Percentiles rank a stretch among this genome's conserved stretches.
phyloP scores from a whole-genome alignment of 768 basidiomycete genomes.

The Pleurotus pulmonarius region DNA sequence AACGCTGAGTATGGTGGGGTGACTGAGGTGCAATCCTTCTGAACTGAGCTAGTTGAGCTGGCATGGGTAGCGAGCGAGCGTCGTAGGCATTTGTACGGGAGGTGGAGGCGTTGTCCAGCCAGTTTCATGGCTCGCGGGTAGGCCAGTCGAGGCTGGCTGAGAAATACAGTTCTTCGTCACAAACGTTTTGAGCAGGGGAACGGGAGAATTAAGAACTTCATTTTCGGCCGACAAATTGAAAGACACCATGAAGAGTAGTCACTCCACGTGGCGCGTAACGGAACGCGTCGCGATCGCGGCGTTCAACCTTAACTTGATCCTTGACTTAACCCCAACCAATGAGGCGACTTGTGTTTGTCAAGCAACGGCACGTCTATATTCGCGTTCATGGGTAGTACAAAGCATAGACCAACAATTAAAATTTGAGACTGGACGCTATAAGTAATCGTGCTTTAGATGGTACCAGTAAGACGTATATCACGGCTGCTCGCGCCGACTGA shows the following conservation, averaged over 20 bases:
- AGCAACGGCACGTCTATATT: too few relatives aligned
- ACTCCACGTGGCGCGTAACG: too few relatives aligned
- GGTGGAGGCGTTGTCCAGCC: not conserved
- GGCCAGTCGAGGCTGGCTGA: not conserved
- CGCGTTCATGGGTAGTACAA: too few relatives aligned
- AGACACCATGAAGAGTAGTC: too few relatives aligned
- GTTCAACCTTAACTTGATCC: too few relatives aligned
- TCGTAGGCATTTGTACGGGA: not conserved
- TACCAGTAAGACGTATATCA: slow-evolving; percentile 42
- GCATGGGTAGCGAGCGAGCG: slow-evolving; percentile 25
- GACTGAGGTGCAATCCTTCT: slow-evolving; percentile 55
- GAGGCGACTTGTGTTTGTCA: too few relatives aligned
- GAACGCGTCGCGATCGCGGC: too few relatives aligned
- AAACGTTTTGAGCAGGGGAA: too few relatives aligned
- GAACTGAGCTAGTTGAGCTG: slow-evolving; percentile 16
- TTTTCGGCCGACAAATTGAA: slow-evolving; percentile 1
- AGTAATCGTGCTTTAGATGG: slow-evolving; percentile 15
- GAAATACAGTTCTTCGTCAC: too few relatives aligned
- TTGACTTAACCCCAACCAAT: too few relatives aligned
- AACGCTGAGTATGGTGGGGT: slow-evolving; percentile 82
- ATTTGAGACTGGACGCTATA: too few relatives aligned
- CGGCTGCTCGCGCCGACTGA: slow-evolving; percentile 48
- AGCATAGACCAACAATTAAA: too few relatives aligned
- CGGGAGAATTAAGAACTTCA: not conserved
- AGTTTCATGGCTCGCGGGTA: not conserved